phyloP scores from a whole-genome alignment of 225 moss, liverwort and hornwort species.

The Anthoceros angustus region DNA sequence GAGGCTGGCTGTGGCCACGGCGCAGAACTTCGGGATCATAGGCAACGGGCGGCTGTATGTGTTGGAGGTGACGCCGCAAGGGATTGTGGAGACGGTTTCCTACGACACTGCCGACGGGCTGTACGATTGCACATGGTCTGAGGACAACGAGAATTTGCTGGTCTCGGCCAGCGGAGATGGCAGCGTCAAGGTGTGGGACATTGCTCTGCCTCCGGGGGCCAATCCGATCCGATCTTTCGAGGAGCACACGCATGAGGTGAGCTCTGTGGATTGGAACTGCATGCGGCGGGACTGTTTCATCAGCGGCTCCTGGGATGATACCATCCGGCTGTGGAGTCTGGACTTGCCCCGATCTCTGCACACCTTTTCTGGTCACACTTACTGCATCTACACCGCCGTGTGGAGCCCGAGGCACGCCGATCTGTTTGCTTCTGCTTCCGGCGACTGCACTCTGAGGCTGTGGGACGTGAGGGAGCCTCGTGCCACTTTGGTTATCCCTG shows the following conservation, averaged over 20 bases:
- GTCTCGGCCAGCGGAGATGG: conserved; percentile 60
- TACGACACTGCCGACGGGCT: conserved; percentile 96
- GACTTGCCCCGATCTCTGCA: conserved; percentile 58
- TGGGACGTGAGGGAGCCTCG: conserved; percentile 87
- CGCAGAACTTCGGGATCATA: conserved; percentile 91
- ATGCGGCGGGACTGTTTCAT: conserved; percentile 88
- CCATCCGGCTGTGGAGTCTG: conserved; percentile 85
- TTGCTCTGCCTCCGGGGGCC: conserved; percentile 61
- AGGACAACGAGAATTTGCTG: conserved; percentile 54
- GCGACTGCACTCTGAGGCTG: conserved; percentile 71
- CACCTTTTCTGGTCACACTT: conserved; percentile 86
- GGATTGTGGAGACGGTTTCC: conserved; percentile 62
- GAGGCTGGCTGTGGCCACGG: conserved; percentile 80
- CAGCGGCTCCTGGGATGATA: conserved; percentile 99
- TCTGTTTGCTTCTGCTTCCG: conserved; percentile 86
- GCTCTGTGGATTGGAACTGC: conserved; percentile 91
- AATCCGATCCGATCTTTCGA: conserved; percentile 77
- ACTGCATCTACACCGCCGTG: conserved; percentile 82
- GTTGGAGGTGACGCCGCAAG: conserved; percentile 66
- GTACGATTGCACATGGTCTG: conserved; percentile 98
- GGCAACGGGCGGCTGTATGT: conserved; percentile 86
- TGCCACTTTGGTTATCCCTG: conserved; percentile 60
- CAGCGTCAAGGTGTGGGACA: conserved; percentile 78
- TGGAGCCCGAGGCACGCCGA: conserved; percentile 96
- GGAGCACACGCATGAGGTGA: conserved; percentile 92